Evolutionary conservation across 345 rosid species (phyloP).

Genomic region (Geranium rotundifolium): DNA sequence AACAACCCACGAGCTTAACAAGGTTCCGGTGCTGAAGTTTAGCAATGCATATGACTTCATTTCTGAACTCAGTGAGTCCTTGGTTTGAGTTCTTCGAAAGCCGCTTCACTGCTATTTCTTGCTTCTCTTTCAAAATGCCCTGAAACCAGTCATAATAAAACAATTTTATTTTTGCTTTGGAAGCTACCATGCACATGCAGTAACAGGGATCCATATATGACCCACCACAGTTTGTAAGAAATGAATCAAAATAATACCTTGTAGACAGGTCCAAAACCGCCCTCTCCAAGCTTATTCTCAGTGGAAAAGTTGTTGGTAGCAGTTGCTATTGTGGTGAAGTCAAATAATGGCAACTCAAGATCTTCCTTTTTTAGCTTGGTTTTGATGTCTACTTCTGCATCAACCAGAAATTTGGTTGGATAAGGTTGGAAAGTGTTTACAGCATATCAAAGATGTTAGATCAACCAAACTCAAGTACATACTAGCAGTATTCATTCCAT

Average conservation of each 20-base stretch:
- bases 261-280: slow-evolving; percentile 26
- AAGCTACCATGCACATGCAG: not conserved
- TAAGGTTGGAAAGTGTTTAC: not conserved
- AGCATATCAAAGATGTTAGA: no score
- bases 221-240: not conserved
- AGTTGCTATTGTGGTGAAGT: slow-evolving; percentile 9
- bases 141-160: not conserved
- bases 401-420: not conserved
- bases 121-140: not conserved
- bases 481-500: no score
- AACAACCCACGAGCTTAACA: not conserved
- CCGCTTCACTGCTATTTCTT: not conserved
- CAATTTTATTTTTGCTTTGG: not conserved
- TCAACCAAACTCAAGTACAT: no score
- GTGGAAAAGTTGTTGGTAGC: slow-evolving; percentile 16
- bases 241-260: slow-evolving; percentile 9
- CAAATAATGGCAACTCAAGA: slow-evolving; percentile 14
- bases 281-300: slow-evolving; percentile 18
- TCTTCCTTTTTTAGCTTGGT: slow-evolving; percentile 3
- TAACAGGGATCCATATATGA: no score
- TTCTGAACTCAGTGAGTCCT: not conserved
- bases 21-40: not conserved
- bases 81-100: not conserved
- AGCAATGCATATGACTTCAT: not conserved
- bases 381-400: not conserved